These are phyloP conservation scores for Porphyrellus cyaneotinctus DNA, from an alignment of 768 basidiomycete genomes.

Conservation along the genomic window DNA sequence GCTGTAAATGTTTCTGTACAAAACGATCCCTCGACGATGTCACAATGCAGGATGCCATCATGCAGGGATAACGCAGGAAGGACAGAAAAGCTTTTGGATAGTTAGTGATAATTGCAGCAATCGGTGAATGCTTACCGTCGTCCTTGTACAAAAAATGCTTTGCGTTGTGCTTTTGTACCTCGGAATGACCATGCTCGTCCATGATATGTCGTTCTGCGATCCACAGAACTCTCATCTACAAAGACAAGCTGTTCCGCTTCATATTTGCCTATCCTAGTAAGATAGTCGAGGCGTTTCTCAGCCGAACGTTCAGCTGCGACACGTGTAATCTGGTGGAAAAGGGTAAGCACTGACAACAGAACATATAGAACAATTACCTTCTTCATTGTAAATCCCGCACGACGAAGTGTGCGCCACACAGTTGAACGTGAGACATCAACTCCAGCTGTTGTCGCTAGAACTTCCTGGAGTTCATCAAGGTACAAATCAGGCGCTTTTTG, in stretches of 20 bases:
- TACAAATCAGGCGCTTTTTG: no score
- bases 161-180: constrained; percentile 1
- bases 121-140: background rate
- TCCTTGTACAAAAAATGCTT: constrained; percentile 1
- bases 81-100: no score
- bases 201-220: background rate
- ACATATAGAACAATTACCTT: background rate
- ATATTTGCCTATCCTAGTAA: background rate
- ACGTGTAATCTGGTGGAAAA: background rate
- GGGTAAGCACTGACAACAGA: no score
- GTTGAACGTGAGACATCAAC: no score
- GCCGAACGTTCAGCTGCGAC: background rate
- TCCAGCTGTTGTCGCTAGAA: no score
- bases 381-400: no score
- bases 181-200: background rate
- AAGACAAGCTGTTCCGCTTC: background rate
- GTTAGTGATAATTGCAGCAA: background rate
- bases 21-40: background rate
- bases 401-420: no score
- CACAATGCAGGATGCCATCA: background rate
- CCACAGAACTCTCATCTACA: background rate
- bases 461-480: no score
- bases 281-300: background rate
- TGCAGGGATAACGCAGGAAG: no score
- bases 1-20: background rate